Conservation (phyloP, 1,284 basidiomycete genomes). For the Fomitopsis schrenkii region DNA sequence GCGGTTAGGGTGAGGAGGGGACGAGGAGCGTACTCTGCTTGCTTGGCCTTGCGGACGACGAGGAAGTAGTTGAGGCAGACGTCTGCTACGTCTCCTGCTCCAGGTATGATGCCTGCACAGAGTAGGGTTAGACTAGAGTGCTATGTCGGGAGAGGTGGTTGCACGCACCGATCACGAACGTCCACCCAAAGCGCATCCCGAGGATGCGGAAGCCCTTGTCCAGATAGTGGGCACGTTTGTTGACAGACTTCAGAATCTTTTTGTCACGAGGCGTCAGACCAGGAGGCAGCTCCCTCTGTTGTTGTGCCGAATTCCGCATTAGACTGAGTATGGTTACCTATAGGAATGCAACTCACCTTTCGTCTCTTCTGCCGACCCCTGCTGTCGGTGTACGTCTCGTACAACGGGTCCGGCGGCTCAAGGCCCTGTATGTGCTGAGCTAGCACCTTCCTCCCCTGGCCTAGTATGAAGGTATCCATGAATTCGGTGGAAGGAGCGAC, state of each 20-base stretch:
- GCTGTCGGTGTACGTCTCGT: slow-evolving; percentile 68
- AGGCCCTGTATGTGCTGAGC: slow-evolving; percentile 60
- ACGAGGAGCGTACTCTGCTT: slow-evolving; percentile 49
- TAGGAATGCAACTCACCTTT: slow-evolving; percentile 47
- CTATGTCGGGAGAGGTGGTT: not conserved
- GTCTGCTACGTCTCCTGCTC: slow-evolving; percentile 66
- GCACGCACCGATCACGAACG: slow-evolving; percentile 63
- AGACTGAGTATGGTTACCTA: not conserved
- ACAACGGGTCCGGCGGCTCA: slow-evolving; percentile 73
- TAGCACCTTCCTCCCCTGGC: slow-evolving; percentile 57
- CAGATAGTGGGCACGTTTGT: slow-evolving; percentile 82
- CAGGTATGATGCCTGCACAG: slow-evolving; percentile 62
- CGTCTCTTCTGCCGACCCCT: slow-evolving; percentile 65
- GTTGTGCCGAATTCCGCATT: not conserved
- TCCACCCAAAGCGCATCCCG: slow-evolving; percentile 87
- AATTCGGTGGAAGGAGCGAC: slow-evolving; percentile 13
- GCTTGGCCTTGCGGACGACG: slow-evolving; percentile 72
- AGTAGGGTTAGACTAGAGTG: not conserved
- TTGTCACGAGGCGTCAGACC: slow-evolving; percentile 78
- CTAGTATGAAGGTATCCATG: slow-evolving; percentile 37
- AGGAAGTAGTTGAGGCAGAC: slow-evolving; percentile 72
- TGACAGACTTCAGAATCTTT: slow-evolving; percentile 73
- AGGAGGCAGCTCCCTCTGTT: slow-evolving; percentile 67
- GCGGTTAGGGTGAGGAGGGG: not conserved
- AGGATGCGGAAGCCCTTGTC: slow-evolving; percentile 88